A percentile compares a stretch with the other conserved stretches of the same genome.
These are phyloP conservation scores for Candida tibetensis DNA, from an alignment of 805 yeast species.

Conservation along the genomic window DNA sequence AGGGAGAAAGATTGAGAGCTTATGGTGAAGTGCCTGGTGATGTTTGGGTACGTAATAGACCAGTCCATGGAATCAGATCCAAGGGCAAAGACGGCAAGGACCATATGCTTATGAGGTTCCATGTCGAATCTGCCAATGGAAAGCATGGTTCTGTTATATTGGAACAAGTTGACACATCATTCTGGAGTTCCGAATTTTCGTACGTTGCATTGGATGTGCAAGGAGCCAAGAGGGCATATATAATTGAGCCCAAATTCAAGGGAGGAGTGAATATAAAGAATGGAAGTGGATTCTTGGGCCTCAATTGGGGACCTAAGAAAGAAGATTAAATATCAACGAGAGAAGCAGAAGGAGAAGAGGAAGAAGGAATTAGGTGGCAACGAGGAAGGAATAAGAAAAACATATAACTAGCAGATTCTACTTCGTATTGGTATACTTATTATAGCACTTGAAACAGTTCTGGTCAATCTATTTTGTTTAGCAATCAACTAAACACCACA, in stretches of 20 bases:
- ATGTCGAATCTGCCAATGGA: constrained; percentile 66
- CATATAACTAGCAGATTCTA: too few species aligned
- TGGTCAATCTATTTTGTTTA: too few species aligned
- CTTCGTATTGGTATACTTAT: too few species aligned
- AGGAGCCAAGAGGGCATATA: constrained; percentile 62
- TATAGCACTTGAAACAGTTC: too few species aligned
- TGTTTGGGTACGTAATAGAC: constrained; percentile 86
- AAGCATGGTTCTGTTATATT: constrained; percentile 69
- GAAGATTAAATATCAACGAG: constrained; percentile 22
- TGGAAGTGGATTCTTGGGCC: constrained; percentile 67
- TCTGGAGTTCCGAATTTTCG: constrained; percentile 64
- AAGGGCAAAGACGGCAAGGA: constrained; percentile 75
- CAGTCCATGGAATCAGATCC: constrained; percentile 65
- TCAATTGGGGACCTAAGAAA: constrained; percentile 82
- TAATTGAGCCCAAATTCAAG: constrained; percentile 59
- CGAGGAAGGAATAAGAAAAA: too few species aligned
- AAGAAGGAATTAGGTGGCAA: neutral
- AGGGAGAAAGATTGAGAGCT: constrained; percentile 69
- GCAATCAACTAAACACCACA: too few species aligned
- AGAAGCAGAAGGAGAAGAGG: neutral
- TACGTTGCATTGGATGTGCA: constrained; percentile 76
- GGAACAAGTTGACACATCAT: constrained; percentile 73
- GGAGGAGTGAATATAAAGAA: constrained; percentile 36
- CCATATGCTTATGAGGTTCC: constrained; percentile 80
- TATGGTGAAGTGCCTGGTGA: constrained; percentile 73